Evolutionary conservation across 805 yeast genomes (phyloP), one percentile per base, ranked within the genome.

Genomic region (Starmera quercuum): DNA sequence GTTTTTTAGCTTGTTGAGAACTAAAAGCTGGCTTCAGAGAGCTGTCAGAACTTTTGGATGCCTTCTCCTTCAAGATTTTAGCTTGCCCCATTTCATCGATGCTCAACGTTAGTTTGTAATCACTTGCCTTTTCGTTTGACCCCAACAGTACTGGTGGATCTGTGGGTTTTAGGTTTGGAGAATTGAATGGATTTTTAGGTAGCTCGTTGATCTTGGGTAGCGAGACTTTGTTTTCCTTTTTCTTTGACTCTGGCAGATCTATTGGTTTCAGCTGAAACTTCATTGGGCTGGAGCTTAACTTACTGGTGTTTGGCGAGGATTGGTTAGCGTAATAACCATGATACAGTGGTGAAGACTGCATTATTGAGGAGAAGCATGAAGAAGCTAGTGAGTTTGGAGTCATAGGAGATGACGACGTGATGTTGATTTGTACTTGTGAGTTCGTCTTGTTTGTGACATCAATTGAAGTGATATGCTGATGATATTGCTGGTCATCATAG

Each of bases 291-390:
- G 54, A 43, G 7, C 33, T 35, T 6, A 49, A 12, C 2, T 37
- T 15, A 10, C 41, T 37, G 2, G 53, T 41, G 9, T 31, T 35
- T 15, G 54, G 51, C 3, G 54, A 42, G 9, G 47, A 32, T 15
- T 42, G 46, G 22, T 45, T 42, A 7, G 44, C 45, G 19, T 50
- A 51, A 33, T 47, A 51, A 2, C 53, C 53, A 20, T 49, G 53
- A 15, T 51, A 49, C n/a, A 51, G 34, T 2, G 56, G 56, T 4
- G 56, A 51, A 6, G 55, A 51, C 28, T 47, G 51, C 33, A 50
- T 46, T 17, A 50, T 49, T 15, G 55, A 49, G 6, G 56, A 50
- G 32, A 51, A 51, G 20, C 53, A 47, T 9, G 52, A 48, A 1
- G 52, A 44, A 13, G 42, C 31, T 2, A 34, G 33, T 12, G 51